Percentiles rank a stretch among this genome's conserved stretches.
Evolutionary conservation across 805 yeast genomes (phyloP).

Genomic region (Starmerella vaccinii): DNA sequence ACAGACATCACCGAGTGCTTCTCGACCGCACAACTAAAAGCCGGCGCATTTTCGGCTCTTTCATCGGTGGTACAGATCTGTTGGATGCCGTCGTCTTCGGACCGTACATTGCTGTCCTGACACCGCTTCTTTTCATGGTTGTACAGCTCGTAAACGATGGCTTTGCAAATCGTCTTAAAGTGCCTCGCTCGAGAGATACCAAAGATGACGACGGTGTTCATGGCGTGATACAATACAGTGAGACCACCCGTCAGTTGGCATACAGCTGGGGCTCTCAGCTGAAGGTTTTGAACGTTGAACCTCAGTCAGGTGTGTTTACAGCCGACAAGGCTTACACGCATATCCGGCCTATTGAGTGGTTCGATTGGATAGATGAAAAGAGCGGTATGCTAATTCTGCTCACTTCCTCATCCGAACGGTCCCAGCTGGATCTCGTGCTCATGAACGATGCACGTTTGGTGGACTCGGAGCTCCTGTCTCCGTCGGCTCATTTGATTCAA

Average conservation of each 20-base stretch:
- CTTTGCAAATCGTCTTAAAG: constrained; percentile 5
- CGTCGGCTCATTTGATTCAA: constrained; percentile 23
- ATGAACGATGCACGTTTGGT: constrained; percentile 43
- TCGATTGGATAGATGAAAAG: constrained; percentile 42
- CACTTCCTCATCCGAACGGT: constrained; percentile 36
- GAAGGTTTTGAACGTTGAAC: constrained; percentile 34
- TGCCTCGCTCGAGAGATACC: constrained; percentile 15
- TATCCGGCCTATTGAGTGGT: constrained; percentile 41
- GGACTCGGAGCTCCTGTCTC: constrained; percentile 65
- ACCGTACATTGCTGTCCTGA: constrained; percentile 6
- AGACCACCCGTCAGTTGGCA: constrained; percentile 49
- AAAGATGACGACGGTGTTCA: constrained; percentile 22
- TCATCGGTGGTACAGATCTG: constrained; percentile 15
- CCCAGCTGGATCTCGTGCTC: constrained; percentile 36
- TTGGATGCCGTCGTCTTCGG: constrained; percentile 8
- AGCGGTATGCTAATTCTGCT: constrained; percentile 30
- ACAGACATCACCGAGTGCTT: constrained; percentile 51
- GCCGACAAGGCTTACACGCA: constrained; percentile 37
- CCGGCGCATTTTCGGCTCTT: constrained; percentile 44
- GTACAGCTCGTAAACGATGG: not conserved
- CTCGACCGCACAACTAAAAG: constrained; percentile 42
- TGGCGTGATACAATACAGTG: constrained; percentile 40
- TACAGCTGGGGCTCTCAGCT: constrained; percentile 59
- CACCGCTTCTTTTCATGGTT: constrained; percentile 5
- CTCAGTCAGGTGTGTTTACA: constrained; percentile 17